Conservation (phyloP, 2,329 filamentous ascomycete species). For the Diplocarpon mali region DNA sequence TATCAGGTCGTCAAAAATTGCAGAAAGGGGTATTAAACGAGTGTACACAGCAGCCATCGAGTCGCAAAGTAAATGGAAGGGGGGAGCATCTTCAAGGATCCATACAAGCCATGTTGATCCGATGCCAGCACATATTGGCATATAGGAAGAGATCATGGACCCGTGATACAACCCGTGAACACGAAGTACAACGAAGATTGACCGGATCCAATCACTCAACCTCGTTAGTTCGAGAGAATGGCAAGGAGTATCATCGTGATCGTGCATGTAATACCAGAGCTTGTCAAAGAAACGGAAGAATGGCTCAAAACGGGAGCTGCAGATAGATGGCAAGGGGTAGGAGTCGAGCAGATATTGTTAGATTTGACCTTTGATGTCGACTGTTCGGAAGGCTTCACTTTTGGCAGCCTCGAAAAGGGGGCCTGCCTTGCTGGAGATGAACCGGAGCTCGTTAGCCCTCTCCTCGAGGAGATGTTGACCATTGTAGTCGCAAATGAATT, state of each 20-base stretch:
- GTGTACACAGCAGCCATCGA: constrained; percentile 1
- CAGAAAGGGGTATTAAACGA: constrained; percentile 8
- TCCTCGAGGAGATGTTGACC: constrained; percentile 69
- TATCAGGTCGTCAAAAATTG: background rate
- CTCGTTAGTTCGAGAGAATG: constrained; percentile 10
- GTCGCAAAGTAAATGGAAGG: constrained; percentile 5
- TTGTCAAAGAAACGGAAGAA: constrained; percentile 13
- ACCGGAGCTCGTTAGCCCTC: constrained; percentile 59
- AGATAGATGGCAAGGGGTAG: constrained; percentile 14
- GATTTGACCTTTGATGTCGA: constrained; percentile 98
- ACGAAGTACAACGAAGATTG: background rate
- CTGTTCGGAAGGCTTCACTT: constrained; percentile 64
- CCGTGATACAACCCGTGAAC: constrained; percentile 5
- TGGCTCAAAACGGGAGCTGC: constrained; percentile 11
- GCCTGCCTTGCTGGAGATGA: constrained; percentile 64
- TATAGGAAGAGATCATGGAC: constrained; percentile 5
- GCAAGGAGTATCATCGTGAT: constrained; percentile 7
- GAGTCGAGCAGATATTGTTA: constrained; percentile 29
- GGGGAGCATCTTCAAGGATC: background rate
- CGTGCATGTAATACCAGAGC: constrained; percentile 6
- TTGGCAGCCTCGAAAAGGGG: constrained; percentile 64
- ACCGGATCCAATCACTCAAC: constrained; percentile 1
- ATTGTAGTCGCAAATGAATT: constrained; percentile 77
- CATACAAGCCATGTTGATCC: constrained; percentile 1
- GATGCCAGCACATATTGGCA: constrained; percentile 7